Base-by-base conservation (phyloP, 2,329 filamentous ascomycete species). In the Tolypocladium album region DNA sequence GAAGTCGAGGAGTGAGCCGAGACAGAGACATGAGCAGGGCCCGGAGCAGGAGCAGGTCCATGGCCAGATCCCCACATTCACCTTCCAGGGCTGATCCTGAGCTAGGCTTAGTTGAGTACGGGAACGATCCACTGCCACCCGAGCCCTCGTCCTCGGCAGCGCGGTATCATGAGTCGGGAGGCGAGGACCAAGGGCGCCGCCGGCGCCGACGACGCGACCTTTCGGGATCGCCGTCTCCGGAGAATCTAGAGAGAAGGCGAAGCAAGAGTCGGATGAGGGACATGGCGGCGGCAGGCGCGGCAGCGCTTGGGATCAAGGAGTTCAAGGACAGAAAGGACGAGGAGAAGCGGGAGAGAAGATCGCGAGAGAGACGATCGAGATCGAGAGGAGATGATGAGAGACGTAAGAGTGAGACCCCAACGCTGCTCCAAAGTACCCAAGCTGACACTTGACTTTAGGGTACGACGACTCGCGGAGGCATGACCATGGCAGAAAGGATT, bases 91-190 rank as follows among this genome's bases (percentile, higher is more conserved):
- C 81, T 86, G 83, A 86, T 82, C 80, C 79, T 77, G 82, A 85
- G 76, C 76, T 86, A 84, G 84, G 83, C 76, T 79, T 86, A 79
- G 82, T 87, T 80, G 82, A 87, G 72, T 87, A 87, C 77, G 84
- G 84, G 66, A 78, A 76, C 69, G 78, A 80, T 65, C 83, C 84
- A 67, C 77, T 87, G 64, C 73, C 74, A 65, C 76, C 76, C 63
- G 68, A 72, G 62, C 70, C 73, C 64, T 72, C 70, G 56, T 68
- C 72, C 31, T 36, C 50, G 63, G 69, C 71, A 55, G 65, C 67
- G 34, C 69, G 67, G 60, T 74, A 71, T 60, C 79, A 81, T 68
- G 80, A 81, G 60, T 78, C 79, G 59, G 79, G 80, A 59, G 74
- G 73, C 59, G 78, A 80, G 62, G 76, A 77, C 61, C 71, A 71